These are phyloP conservation scores for Escallonia herrerae DNA, from an alignment of 129 eudicot genomes.

Conservation along the genomic window DNA sequence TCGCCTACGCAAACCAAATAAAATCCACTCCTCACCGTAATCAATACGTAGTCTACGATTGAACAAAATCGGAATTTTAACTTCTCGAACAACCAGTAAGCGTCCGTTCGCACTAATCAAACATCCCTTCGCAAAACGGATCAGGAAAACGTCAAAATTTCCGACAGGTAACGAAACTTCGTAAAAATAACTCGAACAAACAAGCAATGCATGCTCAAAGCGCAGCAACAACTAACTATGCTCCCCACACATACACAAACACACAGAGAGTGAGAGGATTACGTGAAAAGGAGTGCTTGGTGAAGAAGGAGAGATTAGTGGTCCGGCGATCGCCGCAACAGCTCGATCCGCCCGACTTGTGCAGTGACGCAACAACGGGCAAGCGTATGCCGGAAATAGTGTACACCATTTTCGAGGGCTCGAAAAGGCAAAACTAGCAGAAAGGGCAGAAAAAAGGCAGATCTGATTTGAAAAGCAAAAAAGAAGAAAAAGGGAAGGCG, in stretches of 20 bases:
- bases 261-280: constrained; percentile 11
- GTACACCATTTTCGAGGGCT: constrained; percentile 46
- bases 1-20: too few relatives aligned
- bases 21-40: too few relatives aligned
- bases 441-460: background rate
- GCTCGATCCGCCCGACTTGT: constrained; percentile 24
- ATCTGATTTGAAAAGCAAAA: too few relatives aligned
- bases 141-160: background rate
- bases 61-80: background rate
- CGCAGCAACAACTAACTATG: too few relatives aligned
- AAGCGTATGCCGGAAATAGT: constrained; percentile 57
- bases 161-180: too few relatives aligned
- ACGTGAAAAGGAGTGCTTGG: constrained; percentile 39
- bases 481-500: background rate
- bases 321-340: constrained; percentile 33
- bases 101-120: background rate
- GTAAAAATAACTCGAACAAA: too few relatives aligned
- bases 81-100: background rate
- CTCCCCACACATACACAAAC: background rate
- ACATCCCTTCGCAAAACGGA: background rate
- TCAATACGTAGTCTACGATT: too few relatives aligned
- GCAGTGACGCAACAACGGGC: constrained; percentile 41
- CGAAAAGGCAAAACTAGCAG: background rate
- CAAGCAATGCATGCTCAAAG: too few relatives aligned
- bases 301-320: constrained; percentile 19